A percentile compares a stretch with the other conserved stretches of the same genome.
Evolutionary conservation across 1,284 basidiomycete genomes (phyloP).

Genomic region (Lignosus rhinocerotis): DNA sequence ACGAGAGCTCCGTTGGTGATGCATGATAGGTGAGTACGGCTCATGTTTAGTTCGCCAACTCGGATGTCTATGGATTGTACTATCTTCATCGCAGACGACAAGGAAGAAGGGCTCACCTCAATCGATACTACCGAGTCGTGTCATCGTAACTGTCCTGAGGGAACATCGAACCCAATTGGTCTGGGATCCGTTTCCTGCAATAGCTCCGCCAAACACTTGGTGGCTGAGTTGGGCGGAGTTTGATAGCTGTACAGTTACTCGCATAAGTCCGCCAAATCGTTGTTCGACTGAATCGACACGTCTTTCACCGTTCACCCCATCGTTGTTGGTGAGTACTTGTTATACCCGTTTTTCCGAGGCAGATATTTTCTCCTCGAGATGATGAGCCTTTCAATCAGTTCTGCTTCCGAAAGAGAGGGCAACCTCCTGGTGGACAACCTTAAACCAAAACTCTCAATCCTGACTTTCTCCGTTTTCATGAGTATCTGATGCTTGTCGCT

Average conservation of each 20-base stretch:
- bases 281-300: background rate
- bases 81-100: constrained; percentile 53
- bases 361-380: constrained; percentile 31
- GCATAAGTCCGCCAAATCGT: constrained; percentile 18
- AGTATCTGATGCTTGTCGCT: constrained; percentile 9
- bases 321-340: constrained; percentile 28
- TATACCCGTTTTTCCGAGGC: background rate
- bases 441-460: constrained; percentile 59
- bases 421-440: constrained; percentile 69
- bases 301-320: background rate
- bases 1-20: constrained; percentile 70
- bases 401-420: constrained; percentile 79
- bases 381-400: constrained; percentile 70
- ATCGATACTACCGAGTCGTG: background rate
- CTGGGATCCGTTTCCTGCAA: background rate
- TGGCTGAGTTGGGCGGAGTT: constrained; percentile 28
- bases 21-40: constrained; percentile 73
- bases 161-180: background rate
- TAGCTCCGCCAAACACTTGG: background rate
- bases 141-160: background rate
- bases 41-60: constrained; percentile 70
- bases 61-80: constrained; percentile 56
- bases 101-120: constrained; percentile 25
- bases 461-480: constrained; percentile 17
- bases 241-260: constrained; percentile 32